Conservation (phyloP, 768 basidiomycete genomes). For the Nidularia pulvinata region DNA sequence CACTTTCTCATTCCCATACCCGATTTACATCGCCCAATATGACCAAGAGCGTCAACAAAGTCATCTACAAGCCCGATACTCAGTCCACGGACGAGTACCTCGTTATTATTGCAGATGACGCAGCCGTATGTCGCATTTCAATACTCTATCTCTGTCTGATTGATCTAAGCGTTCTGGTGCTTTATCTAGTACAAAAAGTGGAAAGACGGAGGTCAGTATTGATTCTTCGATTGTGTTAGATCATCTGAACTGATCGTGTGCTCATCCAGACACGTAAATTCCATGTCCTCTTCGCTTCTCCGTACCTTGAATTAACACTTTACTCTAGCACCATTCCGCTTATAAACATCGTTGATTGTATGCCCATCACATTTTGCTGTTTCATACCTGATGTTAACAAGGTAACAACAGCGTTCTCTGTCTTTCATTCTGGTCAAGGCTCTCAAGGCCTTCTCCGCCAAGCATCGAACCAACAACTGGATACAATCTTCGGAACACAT, state of each 20-base stretch:
- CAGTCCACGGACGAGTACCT: constrained; percentile 75
- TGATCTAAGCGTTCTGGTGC: constrained; percentile 2
- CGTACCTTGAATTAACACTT: constrained; percentile 8
- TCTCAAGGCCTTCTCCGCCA: constrained; percentile 73
- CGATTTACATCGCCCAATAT: constrained; percentile 22
- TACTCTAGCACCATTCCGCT: constrained; percentile 62
- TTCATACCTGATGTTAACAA: background rate
- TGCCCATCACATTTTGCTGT: constrained; percentile 16
- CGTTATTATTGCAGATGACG: constrained; percentile 58
- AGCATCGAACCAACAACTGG: constrained; percentile 85
- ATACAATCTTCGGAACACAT: constrained; percentile 64
- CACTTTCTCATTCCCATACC: constrained; percentile 7
- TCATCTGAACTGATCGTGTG: constrained; percentile 12
- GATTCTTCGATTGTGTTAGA: constrained; percentile 8
- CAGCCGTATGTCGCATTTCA: constrained; percentile 44
- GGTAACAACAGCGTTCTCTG: constrained; percentile 53
- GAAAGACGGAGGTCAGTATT: constrained; percentile 70
- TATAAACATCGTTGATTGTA: constrained; percentile 81
- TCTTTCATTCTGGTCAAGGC: constrained; percentile 75
- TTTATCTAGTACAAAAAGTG: constrained; percentile 67
- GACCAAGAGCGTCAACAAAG: constrained; percentile 56
- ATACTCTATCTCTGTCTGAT: constrained; percentile 7
- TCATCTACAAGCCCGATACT: constrained; percentile 79
- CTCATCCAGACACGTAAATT: constrained; percentile 65
- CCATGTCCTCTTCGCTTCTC: background rate